Evolutionary conservation across 1,139 yeast genomes (phyloP).

Genomic region (Trichomonascaceae sp.): DNA sequence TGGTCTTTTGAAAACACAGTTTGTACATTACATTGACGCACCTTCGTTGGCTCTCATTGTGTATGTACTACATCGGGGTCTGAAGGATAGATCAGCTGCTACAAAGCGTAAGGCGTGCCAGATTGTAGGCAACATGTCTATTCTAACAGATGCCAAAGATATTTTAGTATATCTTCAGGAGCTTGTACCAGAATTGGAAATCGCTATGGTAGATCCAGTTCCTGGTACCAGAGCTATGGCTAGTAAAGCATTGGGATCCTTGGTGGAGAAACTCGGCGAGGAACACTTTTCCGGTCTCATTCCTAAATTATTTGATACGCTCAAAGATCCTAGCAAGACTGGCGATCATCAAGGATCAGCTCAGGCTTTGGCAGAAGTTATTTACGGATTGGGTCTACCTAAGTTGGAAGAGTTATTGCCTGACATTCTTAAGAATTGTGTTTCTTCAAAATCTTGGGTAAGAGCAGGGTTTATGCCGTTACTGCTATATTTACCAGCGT

Average conservation of each 20-base stretch:
- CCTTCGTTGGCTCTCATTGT: slow-evolving; percentile 93
- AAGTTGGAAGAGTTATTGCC: slow-evolving; percentile 90
- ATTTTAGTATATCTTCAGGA: slow-evolving; percentile 74
- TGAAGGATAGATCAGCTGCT: slow-evolving; percentile 86
- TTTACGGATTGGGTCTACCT: slow-evolving; percentile 81
- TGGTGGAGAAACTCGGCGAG: slow-evolving; percentile 95
- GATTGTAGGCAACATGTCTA: slow-evolving; percentile 97
- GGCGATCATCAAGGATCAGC: slow-evolving; percentile 98
- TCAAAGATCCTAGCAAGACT: slow-evolving; percentile 71
- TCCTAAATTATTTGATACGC: slow-evolving; percentile 67
- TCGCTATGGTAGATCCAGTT: slow-evolving; percentile 97
- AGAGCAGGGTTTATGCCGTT: slow-evolving; percentile 94
- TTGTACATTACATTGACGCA: slow-evolving; percentile 96
- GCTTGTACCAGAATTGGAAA: slow-evolving; percentile 75
- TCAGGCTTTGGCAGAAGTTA: slow-evolving; percentile 91
- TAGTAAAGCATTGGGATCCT: slow-evolving; percentile 91
- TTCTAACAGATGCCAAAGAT: slow-evolving; percentile 83
- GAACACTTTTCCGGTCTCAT: slow-evolving; percentile 90
- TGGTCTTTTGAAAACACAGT: slow-evolving; percentile 80
- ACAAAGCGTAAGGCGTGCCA: slow-evolving; percentile 94
- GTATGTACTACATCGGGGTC: slow-evolving; percentile 92
- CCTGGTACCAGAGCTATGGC: slow-evolving; percentile 97
- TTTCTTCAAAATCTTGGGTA: slow-evolving; percentile 58
- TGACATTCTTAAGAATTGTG: slow-evolving; percentile 64
- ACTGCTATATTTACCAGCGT: slow-evolving; percentile 82